These are phyloP conservation scores for Vigna mungo DNA, from an alignment of 306 rosid species.

Conservation along the genomic window DNA sequence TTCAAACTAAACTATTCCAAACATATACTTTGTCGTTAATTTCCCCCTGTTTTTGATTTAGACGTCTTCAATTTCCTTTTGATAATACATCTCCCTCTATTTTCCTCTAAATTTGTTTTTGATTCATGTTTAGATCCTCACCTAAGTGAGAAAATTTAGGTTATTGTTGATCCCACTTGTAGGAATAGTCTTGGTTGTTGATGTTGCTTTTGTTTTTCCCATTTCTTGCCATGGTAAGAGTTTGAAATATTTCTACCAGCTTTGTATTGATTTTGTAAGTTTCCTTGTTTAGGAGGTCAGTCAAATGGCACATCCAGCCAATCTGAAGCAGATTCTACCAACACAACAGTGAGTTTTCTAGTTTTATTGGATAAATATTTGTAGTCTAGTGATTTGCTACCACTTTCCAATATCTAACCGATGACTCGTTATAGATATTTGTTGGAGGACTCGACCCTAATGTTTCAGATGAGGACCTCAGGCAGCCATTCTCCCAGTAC, in stretches of 20 bases:
- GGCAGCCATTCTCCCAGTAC: constrained; percentile 82
- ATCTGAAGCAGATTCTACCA: constrained; percentile 83
- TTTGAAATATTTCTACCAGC: constrained; percentile 37
- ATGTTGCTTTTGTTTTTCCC: constrained; percentile 9
- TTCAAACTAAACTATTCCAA: constrained; percentile 7
- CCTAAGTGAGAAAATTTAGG: background rate
- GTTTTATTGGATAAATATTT: constrained; percentile 15
- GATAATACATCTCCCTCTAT: background rate
- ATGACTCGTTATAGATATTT: constrained; percentile 69
- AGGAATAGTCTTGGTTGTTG: background rate
- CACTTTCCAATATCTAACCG: constrained; percentile 42
- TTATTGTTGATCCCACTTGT: background rate
- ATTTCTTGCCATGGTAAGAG: background rate
- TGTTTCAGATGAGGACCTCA: constrained; percentile 93
- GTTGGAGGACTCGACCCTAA: constrained; percentile 98
- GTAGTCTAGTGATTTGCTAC: constrained; percentile 13
- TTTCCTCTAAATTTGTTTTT: background rate
- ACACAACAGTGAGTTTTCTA: constrained; percentile 82
- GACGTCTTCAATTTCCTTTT: constrained; percentile 20
- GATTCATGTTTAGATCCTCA: background rate
- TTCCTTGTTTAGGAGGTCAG: constrained; percentile 68
- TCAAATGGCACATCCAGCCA: constrained; percentile 78
- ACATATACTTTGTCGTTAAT: background rate
- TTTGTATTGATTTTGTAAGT: constrained; percentile 21
- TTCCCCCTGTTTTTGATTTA: background rate